Conservation (phyloP, 2,329 filamentous ascomycete species). For the Fusarium nodosum region DNA sequence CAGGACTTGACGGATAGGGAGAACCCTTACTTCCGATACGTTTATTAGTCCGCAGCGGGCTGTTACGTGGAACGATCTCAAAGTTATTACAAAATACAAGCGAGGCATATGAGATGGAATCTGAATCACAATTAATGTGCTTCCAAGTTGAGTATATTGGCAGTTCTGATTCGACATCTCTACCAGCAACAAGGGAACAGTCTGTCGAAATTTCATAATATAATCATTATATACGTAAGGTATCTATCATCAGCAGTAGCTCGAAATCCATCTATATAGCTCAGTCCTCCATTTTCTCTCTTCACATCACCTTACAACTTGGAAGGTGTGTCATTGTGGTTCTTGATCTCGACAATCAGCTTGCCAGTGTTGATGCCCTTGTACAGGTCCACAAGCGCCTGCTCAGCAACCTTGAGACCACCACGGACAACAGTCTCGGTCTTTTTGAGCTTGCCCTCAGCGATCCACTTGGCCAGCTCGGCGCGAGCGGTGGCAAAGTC, state of each 20-base stretch:
- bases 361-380: constrained; percentile 79
- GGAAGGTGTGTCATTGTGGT: constrained; percentile 50
- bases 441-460: constrained; percentile 78
- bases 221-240: constrained; percentile 38
- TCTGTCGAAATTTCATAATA: constrained; percentile 17
- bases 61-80: background rate
- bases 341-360: constrained; percentile 53
- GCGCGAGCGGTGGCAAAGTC: constrained; percentile 71
- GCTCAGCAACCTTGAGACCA: constrained; percentile 73
- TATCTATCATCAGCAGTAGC: constrained; percentile 27
- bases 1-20: constrained; percentile 77
- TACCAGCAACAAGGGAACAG: too few species aligned
- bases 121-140: background rate
- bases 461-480: constrained; percentile 76
- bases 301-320: constrained; percentile 45
- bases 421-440: constrained; percentile 80
- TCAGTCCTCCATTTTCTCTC: background rate
- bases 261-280: constrained; percentile 11
- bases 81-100: background rate
- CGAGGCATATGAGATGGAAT: background rate
- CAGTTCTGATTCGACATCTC: background rate
- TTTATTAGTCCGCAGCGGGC: constrained; percentile 43
- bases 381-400: constrained; percentile 74
- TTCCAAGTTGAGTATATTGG: too few species aligned
- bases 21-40: constrained; percentile 76